Base-by-base conservation (phyloP, 306 rosid genomes). In the Gynostemma pentaphyllum region DNA sequence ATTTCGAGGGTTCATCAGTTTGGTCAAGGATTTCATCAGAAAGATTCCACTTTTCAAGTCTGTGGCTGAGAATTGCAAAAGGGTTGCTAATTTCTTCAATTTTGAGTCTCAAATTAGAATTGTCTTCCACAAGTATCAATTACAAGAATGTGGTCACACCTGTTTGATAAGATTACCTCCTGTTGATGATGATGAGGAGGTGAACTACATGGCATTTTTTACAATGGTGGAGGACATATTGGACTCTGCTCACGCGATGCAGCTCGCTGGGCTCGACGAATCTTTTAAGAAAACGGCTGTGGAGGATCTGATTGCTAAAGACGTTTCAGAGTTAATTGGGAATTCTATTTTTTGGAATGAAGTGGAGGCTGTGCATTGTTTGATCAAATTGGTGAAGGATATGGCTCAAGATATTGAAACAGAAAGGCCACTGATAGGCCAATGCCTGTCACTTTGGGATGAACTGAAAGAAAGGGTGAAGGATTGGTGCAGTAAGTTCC, bases 391-490 rank as follows among this genome's bases (percentile, higher is more conserved):
- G 59, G 80, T 90, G 21, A 85, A 77, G 71, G 85, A 85, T 68
- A 83, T 81, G 87, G 94, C 94, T 47, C 80, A 73, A 29, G 88
- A 82, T 14, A 87, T 90, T 65, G 95, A 87, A 55, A 51, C 59
- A 5, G 94, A 90, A 23, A 81, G 85, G 74, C 95, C 97, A 12
- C 77, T 90, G 2, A 83, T 90, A 42, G 94, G 94, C 5, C 89
- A 83, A 76, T 87, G 97, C 74, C 90, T 90, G 46, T 81, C 86
- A 5, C 75, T 90, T 5, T 90, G 97, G 97, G 80, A 87, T 18
- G 87, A 81, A 14, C 71, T 90, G 2, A 83, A 88, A 63, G 49
- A 75, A 5, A 85, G 83, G 56, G 90, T 85, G 69, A 87, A 77
- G 48, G 85, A 83, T 5, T 90, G 87, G 87, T 71, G 79, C 52